Conservation (phyloP, 371 early-diverging fungal species). For the Zychaea mexicana region DNA sequence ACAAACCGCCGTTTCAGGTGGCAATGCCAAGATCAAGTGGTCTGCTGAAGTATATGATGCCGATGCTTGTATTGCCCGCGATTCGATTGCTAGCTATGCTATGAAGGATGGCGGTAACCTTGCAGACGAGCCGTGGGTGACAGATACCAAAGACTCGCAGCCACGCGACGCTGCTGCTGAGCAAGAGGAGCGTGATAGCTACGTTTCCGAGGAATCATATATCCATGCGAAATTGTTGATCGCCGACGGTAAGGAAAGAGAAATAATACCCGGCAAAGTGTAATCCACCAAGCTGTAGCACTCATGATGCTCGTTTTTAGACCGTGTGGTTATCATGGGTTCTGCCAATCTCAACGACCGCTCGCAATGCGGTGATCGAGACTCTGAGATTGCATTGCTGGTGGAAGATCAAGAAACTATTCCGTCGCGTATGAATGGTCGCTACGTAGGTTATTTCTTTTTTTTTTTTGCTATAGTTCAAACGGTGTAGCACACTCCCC, state of each 20-base stretch:
- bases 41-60: slow-evolving; percentile 17
- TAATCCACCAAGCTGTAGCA: too few species aligned
- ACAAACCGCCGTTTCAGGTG: slow-evolving; percentile 29
- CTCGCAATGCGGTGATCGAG: slow-evolving; percentile 87
- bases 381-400: slow-evolving; percentile 88
- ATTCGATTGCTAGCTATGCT: slow-evolving; percentile 25
- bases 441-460: slow-evolving; percentile 45
- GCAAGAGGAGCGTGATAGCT: slow-evolving; percentile 42
- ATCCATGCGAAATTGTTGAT: slow-evolving; percentile 94
- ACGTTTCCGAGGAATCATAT: slow-evolving; percentile 87
- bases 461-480: not conserved
- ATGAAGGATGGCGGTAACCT: slow-evolving; percentile 26
- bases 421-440: slow-evolving; percentile 74
- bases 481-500: not conserved
- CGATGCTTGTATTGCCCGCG: slow-evolving; percentile 36
- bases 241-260: slow-evolving; percentile 83
- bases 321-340: slow-evolving; percentile 82
- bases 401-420: slow-evolving; percentile 78
- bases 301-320: too few species aligned
- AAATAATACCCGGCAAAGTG: not conserved
- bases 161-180: slow-evolving; percentile 18
- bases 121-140: slow-evolving; percentile 20
- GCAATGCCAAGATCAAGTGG: slow-evolving; percentile 11
- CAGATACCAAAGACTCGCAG: slow-evolving; percentile 7
- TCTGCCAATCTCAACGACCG: slow-evolving; percentile 95